Evolutionary conservation across 139 green algal genomes (phyloP), one percentile per base, ranked within the genome.

Genomic region (Tetradesmus obliquus): DNA sequence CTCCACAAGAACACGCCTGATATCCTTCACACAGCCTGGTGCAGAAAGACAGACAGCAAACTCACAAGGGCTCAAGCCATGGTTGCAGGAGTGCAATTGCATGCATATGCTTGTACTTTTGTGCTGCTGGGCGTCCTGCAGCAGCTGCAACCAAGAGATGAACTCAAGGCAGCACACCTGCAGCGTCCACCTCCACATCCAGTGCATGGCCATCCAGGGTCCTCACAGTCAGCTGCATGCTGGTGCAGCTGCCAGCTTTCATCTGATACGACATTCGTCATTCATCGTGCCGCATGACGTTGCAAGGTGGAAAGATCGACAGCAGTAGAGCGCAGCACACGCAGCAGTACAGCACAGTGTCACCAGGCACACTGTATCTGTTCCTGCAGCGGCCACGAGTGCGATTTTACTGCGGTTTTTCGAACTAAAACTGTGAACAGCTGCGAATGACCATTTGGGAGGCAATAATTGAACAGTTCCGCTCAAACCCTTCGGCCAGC

Each of bases 191-290:
- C 54, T 66, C 8, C 32, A 89, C 66, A 22, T 81, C 15, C 20
- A 89, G 24, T 19, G 15, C 17, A 51, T 89, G 85, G 15, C 85
- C 85, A 82, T 89, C 85, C 54, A 89, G 85, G 12, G 85, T 89
- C 3, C 53, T n/a, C 6, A 89, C 62, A 53, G 85, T 81, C 45
- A 89, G 54, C 62, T 69, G 85, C 85, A 89, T 89, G 85, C 76
- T 82, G 76, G 17, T 76, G 66, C 66, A 4, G 3, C 76, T 55
- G 72, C 76, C 24, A 82, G 24, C 2, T 19, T 4, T 76, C 15
- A 76, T 24, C 17, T 6, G n/a, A 24, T 5, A 76, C 6, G 17
- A 24, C 9, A 1, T 1, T 76, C n/a, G 17, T 76, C 15, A 76
- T 76, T 24, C 3, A n/a, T 19, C 10, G 6, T 6, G 66, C 17